Conservation (phyloP, 495 filamentous ascomycete species). For the Cercophora samala region DNA sequence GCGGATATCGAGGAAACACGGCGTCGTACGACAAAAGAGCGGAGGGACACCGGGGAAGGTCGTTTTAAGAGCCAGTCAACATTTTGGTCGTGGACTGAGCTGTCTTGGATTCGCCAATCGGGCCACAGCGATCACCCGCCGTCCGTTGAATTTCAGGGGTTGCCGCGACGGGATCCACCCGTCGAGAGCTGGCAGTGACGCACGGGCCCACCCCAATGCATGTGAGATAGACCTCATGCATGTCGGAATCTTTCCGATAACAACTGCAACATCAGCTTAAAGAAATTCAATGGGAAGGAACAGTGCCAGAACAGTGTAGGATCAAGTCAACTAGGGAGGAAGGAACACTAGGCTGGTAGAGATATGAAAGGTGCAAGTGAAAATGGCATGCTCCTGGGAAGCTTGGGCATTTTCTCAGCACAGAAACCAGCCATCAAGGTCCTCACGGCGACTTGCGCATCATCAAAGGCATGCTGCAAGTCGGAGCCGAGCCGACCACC, state of each 20-base stretch:
- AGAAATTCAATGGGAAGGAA: background rate
- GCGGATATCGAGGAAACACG: background rate
- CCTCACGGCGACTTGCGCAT: background rate
- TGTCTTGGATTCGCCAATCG: constrained; percentile 9
- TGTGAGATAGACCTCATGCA: background rate
- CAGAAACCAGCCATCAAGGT: background rate
- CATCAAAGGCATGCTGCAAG: background rate
- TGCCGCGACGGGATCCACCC: background rate
- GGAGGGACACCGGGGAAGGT: background rate
- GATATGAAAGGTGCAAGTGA: background rate
- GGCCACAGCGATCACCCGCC: background rate
- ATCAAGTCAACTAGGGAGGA: background rate
- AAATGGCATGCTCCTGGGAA: background rate
- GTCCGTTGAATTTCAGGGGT: constrained; percentile 5
- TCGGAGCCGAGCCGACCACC: background rate
- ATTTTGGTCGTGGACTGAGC: background rate
- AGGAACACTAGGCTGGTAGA: background rate
- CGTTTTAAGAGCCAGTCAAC: background rate
- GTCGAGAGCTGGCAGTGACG: background rate
- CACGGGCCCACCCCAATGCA: background rate
- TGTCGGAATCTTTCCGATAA: constrained; percentile 3
- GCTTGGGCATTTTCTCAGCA: background rate
- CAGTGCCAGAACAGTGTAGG: background rate
- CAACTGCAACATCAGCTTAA: background rate
- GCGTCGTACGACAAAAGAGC: background rate